A percentile compares a stretch with the other conserved stretches of the same genome.
Conservation (phyloP, 345 rosid species). For the Diplotaxis tenuifolia region DNA sequence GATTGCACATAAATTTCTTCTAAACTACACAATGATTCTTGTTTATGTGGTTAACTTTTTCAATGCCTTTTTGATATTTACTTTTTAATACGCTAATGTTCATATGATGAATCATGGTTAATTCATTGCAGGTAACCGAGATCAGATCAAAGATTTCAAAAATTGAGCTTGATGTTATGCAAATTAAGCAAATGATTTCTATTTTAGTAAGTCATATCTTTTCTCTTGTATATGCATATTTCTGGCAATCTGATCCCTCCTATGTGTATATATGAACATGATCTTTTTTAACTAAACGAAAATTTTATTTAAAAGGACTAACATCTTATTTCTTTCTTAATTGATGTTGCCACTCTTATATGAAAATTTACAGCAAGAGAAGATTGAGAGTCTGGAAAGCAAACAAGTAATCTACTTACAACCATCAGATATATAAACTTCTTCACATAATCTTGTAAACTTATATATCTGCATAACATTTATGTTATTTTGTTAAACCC, state of each 20-base stretch:
- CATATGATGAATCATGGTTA: background rate
- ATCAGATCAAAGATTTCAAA: background rate
- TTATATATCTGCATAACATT: background rate
- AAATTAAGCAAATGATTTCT: background rate
- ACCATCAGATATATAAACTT: background rate
- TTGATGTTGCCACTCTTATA: constrained; percentile 3
- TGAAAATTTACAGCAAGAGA: constrained; percentile 62
- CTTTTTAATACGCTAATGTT: background rate
- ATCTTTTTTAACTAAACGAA: background rate
- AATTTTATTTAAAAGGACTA: background rate
- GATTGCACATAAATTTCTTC: background rate
- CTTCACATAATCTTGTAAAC: background rate
- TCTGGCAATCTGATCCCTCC: background rate
- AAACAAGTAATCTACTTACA: constrained; percentile 57
- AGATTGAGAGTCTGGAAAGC: constrained; percentile 67
- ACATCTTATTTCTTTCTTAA: background rate
- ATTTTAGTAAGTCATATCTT: constrained; percentile 6
- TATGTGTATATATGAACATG: background rate
- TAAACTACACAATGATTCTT: background rate
- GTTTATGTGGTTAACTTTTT: background rate
- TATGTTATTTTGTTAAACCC: background rate
- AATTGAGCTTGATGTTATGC: background rate
- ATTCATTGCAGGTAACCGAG: background rate
- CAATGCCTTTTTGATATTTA: background rate
- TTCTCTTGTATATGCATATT: background rate